phyloP scores from a whole-genome alignment of 1,139 yeast species.

The Pichia cactophila region DNA sequence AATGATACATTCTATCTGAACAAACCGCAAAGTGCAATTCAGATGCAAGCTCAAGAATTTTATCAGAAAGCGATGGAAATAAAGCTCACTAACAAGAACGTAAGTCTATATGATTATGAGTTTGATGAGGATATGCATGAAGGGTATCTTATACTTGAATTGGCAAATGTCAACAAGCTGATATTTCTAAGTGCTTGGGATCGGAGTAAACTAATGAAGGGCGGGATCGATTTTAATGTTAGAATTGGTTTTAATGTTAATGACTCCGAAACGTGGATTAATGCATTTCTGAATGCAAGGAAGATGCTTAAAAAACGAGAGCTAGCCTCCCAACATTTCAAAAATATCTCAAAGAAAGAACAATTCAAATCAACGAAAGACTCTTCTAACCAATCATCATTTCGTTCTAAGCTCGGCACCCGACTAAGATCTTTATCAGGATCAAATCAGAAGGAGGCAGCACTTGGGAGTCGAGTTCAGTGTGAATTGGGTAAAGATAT shows the following conservation, averaged over 20 bases:
- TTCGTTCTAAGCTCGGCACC: background rate
- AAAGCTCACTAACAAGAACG: conserved; percentile 50
- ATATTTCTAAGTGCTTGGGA: conserved; percentile 42
- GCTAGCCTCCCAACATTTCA: background rate
- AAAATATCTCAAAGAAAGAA: background rate
- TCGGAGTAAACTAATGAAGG: conserved; percentile 30
- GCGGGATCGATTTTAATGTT: conserved; percentile 31
- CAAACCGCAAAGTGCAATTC: conserved; percentile 26
- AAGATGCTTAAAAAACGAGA: conserved; percentile 28
- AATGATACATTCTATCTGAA: conserved; percentile 24
- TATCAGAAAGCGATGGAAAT: conserved; percentile 42
- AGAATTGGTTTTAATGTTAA: conserved; percentile 33
- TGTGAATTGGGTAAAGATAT: background rate
- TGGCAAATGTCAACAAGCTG: conserved; percentile 51
- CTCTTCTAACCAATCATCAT: background rate
- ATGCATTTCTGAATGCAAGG: conserved; percentile 41
- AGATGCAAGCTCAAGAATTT: conserved; percentile 26
- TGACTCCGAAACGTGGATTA: conserved; percentile 37
- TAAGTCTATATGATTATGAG: conserved; percentile 75
- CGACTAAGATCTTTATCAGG: background rate
- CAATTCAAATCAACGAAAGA: background rate
- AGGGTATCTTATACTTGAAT: conserved; percentile 61
- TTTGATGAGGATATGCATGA: conserved; percentile 46
- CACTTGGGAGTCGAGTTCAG: background rate
- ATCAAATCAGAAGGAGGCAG: background rate